Evolutionary conservation across 768 basidiomycete genomes (phyloP).

Genomic region (Chalciporus chontae): DNA sequence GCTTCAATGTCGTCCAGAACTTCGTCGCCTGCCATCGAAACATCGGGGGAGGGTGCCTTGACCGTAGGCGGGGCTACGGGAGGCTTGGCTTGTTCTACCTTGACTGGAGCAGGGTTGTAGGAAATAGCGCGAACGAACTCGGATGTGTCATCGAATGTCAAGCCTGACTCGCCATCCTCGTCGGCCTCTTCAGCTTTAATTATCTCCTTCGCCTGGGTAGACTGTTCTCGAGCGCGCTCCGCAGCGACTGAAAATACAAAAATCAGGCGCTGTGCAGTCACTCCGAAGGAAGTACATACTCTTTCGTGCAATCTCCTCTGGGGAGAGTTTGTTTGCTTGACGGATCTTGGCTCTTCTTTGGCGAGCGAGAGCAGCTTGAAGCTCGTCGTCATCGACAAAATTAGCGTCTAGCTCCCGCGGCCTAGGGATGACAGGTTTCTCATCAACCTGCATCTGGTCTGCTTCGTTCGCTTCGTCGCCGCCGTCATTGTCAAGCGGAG

Average conservation of each 20-base stretch:
- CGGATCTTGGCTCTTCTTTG: constrained; percentile 78
- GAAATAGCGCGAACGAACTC: constrained; percentile 91
- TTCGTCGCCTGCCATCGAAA: constrained; percentile 61
- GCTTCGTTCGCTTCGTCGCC: constrained; percentile 4
- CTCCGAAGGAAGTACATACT: constrained; percentile 43
- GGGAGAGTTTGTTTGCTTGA: constrained; percentile 70
- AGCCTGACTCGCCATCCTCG: constrained; percentile 39
- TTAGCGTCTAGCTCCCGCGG: constrained; percentile 77
- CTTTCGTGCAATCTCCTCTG: constrained; percentile 78
- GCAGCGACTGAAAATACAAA: constrained; percentile 52
- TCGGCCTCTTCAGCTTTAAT: constrained; percentile 49
- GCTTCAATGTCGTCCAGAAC: constrained; percentile 74
- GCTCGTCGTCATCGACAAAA: constrained; percentile 97
- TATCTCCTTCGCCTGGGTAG: constrained; percentile 33
- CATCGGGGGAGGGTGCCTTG: constrained; percentile 44
- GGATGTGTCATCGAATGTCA: constrained; percentile 94
- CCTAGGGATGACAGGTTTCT: constrained; percentile 63
- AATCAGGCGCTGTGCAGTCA: neutral
- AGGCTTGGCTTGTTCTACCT: constrained; percentile 44
- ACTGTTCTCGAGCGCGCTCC: constrained; percentile 54
- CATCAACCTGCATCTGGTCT: constrained; percentile 74
- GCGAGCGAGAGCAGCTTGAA: constrained; percentile 88
- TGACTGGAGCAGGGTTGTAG: constrained; percentile 54
- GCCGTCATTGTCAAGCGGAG: constrained; percentile 39
- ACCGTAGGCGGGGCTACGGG: constrained; percentile 22